Base-by-base conservation (phyloP, 1,139 yeast species). In the Maudiozyma humilis region DNA sequence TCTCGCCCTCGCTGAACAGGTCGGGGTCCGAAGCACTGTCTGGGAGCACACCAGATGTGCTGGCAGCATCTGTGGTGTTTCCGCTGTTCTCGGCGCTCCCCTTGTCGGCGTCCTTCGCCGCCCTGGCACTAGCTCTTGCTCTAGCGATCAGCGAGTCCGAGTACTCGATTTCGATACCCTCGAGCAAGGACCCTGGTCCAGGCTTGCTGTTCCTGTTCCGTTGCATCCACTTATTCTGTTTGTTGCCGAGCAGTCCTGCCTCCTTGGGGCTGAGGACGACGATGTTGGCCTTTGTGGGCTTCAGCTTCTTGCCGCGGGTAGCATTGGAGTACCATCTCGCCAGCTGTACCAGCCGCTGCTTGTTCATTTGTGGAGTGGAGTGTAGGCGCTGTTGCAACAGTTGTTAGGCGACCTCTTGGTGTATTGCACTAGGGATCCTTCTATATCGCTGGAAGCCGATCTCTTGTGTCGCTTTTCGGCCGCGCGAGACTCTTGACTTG, bases 121-220 rank as follows among this genome's bases (percentile, higher is more conserved):
- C 37, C n/a, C 14, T 16, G 18, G n/a, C 10, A 4, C n/a, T 17
- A 39, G 10, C 3, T n/a, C 19, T n/a, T n/a, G n/a, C n/a, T n/a
- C n/a, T n/a, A n/a, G n/a, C n/a, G n/a, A n/a, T n/a, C n/a, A n/a
- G n/a, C n/a, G n/a, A n/a, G n/a, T n/a, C n/a, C n/a, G n/a, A n/a
- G n/a, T n/a, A n/a, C 36, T 51, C 57, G 12, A 57, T 32, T 23
- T 58, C 63, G 5, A 59, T 50, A 32, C 64, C 64, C 38, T 59
- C 59, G 25, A 60, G 45, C 14, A 55, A 49, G 2, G 60, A 51
- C 7, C 53, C 27, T 10, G 27, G 14, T 23, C 38, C 27, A 23
- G 10, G 23, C n/a, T 12, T 17, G 13, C n/a, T 20, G 13, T 36
- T 27, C n/a, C 29, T 15, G 17, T 25, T 13, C 6, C 3, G 14